Percentiles rank a stretch among this genome's conserved stretches.
phyloP scores from a whole-genome alignment of 139 green algal genomes.

The Micractinium conductrix region DNA sequence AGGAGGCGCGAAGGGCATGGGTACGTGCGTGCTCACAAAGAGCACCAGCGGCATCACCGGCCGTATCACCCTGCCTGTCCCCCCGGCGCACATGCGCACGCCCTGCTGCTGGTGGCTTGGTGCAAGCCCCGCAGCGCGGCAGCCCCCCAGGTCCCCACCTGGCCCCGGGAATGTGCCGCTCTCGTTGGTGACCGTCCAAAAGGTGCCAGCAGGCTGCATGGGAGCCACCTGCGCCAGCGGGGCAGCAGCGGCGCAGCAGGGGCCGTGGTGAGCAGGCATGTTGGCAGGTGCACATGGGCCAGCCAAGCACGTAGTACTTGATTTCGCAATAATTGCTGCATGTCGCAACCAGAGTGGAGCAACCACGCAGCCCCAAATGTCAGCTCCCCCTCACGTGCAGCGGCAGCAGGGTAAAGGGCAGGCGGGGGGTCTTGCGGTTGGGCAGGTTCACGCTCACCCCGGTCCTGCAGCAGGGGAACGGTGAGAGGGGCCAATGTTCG shows the following conservation, averaged over 20 bases:
- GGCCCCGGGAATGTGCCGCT: background rate
- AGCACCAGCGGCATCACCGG: background rate
- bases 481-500: too few species aligned
- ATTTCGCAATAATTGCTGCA: too few species aligned
- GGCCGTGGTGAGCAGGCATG: background rate
- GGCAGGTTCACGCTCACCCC: too few species aligned
- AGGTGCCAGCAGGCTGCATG: constrained; percentile 1
- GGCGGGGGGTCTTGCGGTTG: too few species aligned
- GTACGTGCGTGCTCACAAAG: background rate
- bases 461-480: too few species aligned
- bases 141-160: background rate
- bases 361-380: too few species aligned
- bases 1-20: background rate
- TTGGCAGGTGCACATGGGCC: too few species aligned
- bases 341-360: too few species aligned
- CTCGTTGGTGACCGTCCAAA: background rate
- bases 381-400: background rate
- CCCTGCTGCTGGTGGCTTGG: background rate
- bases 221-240: background rate
- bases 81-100: too few species aligned
- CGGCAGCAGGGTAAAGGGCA: constrained; percentile 6
- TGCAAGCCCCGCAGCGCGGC: background rate
- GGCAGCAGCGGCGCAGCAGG: background rate
- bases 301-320: too few species aligned
- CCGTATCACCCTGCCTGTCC: background rate